Conservation (phyloP, 2,329 filamentous ascomycete species). For the Drechslerella stenobrocha region DNA sequence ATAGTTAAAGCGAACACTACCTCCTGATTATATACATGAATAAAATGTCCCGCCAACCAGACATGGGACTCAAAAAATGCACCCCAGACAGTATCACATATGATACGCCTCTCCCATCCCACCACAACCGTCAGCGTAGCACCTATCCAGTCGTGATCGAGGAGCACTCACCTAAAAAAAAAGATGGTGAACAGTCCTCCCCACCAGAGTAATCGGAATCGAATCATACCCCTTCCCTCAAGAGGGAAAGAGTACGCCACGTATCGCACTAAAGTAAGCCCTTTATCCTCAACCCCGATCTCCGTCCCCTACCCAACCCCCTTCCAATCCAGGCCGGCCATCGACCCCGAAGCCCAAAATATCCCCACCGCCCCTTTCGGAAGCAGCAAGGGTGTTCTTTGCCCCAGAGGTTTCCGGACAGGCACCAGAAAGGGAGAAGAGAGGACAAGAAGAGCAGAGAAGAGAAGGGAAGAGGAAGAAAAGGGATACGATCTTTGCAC, state of each 20-base stretch:
- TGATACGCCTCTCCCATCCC: constrained; percentile 2
- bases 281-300: constrained; percentile 69
- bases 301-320: neutral
- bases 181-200: constrained; percentile 65
- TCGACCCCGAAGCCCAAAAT: constrained; percentile 68
- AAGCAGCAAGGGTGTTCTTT: constrained; percentile 42
- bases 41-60: neutral
- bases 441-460: constrained; percentile 1
- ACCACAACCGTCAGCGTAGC: constrained; percentile 32
- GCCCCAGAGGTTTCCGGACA: neutral
- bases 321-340: constrained; percentile 57
- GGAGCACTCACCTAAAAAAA: constrained; percentile 50
- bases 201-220: constrained; percentile 78
- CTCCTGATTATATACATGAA: neutral
- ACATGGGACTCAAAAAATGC: too few relatives aligned
- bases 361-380: constrained; percentile 53
- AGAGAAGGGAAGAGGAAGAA: neutral
- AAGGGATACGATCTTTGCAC: constrained; percentile 49
- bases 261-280: constrained; percentile 77
- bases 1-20: too few relatives aligned
- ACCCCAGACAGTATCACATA: neutral
- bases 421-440: constrained; percentile 2
- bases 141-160: constrained; percentile 13
- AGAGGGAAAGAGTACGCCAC: constrained; percentile 64
- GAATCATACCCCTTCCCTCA: constrained; percentile 65